phyloP scores from a whole-genome alignment of 2,329 filamentous ascomycete genomes.

The Microsporum audouinii region DNA sequence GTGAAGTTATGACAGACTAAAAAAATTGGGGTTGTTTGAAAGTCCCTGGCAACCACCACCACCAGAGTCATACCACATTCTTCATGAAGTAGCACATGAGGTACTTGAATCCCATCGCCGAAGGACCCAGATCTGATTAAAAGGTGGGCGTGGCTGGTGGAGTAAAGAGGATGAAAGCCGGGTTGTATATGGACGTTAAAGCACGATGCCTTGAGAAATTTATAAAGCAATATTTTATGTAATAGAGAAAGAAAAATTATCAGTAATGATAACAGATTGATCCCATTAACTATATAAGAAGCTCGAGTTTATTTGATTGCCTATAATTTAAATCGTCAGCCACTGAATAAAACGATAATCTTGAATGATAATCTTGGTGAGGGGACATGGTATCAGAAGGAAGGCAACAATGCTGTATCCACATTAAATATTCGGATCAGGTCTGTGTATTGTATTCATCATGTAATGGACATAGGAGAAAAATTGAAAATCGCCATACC shows the following conservation, averaged over 20 bases:
- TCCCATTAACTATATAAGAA: too few species aligned
- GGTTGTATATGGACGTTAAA: neutral
- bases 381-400: constrained; percentile 9
- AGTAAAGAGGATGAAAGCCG: constrained; percentile 6
- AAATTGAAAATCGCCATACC: constrained; percentile 11
- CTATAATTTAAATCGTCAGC: neutral
- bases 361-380: neutral
- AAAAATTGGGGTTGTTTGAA: constrained; percentile 9
- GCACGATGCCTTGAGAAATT: too few species aligned
- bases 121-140: neutral
- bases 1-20: constrained; percentile 8
- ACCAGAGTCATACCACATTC: neutral
- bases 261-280: too few species aligned
- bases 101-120: neutral
- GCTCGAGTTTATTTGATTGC: neutral
- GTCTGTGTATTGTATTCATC: constrained; percentile 44
- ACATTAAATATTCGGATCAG: constrained; percentile 53
- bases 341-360: neutral
- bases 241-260: too few species aligned
- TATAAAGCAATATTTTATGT: too few species aligned
- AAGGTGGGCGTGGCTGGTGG: constrained; percentile 6
- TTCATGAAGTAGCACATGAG: neutral
- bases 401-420: constrained; percentile 28
- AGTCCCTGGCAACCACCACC: neutral
- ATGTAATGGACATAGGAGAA: constrained; percentile 35